A percentile compares a stretch with the other conserved stretches of the same genome.
Evolutionary conservation across 495 filamentous ascomycete genomes (phyloP).

Genomic region (Lepraria neglecta): DNA sequence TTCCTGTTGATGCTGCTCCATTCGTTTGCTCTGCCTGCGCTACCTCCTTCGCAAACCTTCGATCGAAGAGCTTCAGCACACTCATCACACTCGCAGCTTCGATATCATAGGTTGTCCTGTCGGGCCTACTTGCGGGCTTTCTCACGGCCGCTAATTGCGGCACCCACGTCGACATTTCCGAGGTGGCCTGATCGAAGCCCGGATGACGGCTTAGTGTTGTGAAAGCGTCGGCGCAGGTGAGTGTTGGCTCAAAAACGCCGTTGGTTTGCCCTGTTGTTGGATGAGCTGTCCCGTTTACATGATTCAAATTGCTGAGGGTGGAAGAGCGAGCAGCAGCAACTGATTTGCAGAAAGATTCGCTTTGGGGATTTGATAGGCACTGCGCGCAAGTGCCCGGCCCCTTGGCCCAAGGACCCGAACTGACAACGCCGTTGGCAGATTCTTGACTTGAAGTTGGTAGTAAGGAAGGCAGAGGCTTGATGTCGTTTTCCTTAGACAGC

Average conservation of each 20-base stretch:
- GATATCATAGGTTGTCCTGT: constrained; percentile 64
- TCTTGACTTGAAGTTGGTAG: constrained; percentile 37
- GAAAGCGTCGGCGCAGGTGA: constrained; percentile 74
- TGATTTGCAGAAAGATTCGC: constrained; percentile 79
- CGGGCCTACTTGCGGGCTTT: constrained; percentile 13
- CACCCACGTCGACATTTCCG: constrained; percentile 69
- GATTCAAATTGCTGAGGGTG: constrained; percentile 25
- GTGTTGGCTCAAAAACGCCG: constrained; percentile 35
- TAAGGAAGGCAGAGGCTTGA: constrained; percentile 63
- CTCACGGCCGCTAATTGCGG: constrained; percentile 60
- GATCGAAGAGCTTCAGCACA: constrained; percentile 75
- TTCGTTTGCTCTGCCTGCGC: not conserved
- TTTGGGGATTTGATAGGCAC: constrained; percentile 69
- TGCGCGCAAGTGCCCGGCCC: constrained; percentile 76
- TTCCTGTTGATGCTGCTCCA: no score
- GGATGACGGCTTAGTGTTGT: constrained; percentile 74
- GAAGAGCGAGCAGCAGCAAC: constrained; percentile 58
- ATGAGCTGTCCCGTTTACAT: constrained; percentile 8
- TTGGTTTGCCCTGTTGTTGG: constrained; percentile 26
- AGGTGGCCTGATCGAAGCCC: constrained; percentile 67
- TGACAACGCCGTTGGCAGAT: not conserved
- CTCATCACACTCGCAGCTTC: constrained; percentile 84
- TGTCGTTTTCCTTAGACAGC: constrained; percentile 44
- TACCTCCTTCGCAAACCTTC: constrained; percentile 52
- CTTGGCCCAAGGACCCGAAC: constrained; percentile 50